Conservation (phyloP, 306 rosid species). For the Senna siamea region DNA sequence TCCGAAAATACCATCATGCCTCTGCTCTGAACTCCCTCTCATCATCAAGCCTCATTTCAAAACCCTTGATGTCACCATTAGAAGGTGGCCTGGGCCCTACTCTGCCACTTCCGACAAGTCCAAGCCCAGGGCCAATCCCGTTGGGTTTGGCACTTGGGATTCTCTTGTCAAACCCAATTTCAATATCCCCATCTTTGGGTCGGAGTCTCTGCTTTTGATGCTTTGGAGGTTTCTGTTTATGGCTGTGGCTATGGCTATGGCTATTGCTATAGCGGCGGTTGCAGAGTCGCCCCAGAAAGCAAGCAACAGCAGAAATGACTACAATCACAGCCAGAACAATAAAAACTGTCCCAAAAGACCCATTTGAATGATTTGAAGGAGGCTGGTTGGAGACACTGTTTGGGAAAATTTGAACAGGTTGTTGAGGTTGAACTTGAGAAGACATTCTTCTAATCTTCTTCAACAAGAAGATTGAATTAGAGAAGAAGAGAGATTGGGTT, state of each 20-base stretch:
- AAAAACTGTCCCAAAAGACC: slow-evolving; percentile 87
- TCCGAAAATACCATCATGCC: slow-evolving; percentile 33
- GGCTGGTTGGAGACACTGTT: slow-evolving; percentile 49
- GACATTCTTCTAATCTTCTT: slow-evolving; percentile 44
- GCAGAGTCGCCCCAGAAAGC: slow-evolving; percentile 82
- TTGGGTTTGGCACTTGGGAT: slow-evolving; percentile 43
- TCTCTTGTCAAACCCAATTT: slow-evolving; percentile 66
- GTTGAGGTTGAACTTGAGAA: slow-evolving; percentile 58
- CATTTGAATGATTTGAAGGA: slow-evolving; percentile 69
- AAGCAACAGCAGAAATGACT: slow-evolving; percentile 71
- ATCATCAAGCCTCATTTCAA: slow-evolving; percentile 46
- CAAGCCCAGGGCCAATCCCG: slow-evolving; percentile 31
- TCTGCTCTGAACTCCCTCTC: slow-evolving; percentile 46
- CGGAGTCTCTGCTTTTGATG: slow-evolving; percentile 51
- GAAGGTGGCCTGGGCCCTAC: slow-evolving; percentile 37
- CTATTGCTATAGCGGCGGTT: slow-evolving; percentile 47
- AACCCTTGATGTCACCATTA: slow-evolving; percentile 47
- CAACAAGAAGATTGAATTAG: not conserved
- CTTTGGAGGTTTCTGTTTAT: slow-evolving; percentile 32
- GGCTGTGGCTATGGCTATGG: slow-evolving; percentile 34
- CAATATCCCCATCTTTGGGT: slow-evolving; percentile 57
- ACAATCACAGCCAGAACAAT: slow-evolving; percentile 76
- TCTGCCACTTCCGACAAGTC: slow-evolving; percentile 30
- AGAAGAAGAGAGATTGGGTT: slow-evolving; percentile 15
- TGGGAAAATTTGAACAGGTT: slow-evolving; percentile 64